Evolutionary conservation across 768 basidiomycete genomes (phyloP).

Genomic region (Russula brevipes): DNA sequence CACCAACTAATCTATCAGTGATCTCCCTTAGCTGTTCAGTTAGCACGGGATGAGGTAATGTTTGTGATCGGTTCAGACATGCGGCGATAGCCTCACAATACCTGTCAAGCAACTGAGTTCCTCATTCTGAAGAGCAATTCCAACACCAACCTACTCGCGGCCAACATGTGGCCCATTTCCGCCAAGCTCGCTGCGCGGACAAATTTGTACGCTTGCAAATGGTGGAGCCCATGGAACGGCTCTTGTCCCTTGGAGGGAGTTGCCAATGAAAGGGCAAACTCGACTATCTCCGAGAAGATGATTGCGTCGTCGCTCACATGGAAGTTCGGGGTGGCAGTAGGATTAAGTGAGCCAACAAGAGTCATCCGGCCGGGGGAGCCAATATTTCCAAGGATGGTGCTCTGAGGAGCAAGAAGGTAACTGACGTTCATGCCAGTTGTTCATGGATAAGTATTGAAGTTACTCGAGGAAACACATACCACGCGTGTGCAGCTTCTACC

Average conservation of each 20-base stretch:
- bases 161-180: slow-evolving; percentile 73
- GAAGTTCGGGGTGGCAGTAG: slow-evolving; percentile 45
- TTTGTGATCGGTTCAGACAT: slow-evolving; percentile 55
- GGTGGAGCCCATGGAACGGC: slow-evolving; percentile 70
- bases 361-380: slow-evolving; percentile 63
- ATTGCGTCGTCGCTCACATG: slow-evolving; percentile 67
- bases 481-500: slow-evolving; percentile 84
- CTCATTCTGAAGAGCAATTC: slow-evolving; percentile 11
- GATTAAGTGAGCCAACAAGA: slow-evolving; percentile 66
- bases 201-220: slow-evolving; percentile 84
- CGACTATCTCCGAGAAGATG: slow-evolving; percentile 83
- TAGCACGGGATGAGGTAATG: slow-evolving; percentile 61
- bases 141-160: slow-evolving; percentile 63
- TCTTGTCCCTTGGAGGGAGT: slow-evolving; percentile 80
- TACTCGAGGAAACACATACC: slow-evolving; percentile 49
- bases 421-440: slow-evolving; percentile 36
- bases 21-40: slow-evolving; percentile 73
- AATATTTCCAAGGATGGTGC: slow-evolving; percentile 66
- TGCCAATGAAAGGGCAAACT: slow-evolving; percentile 83
- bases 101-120: slow-evolving; percentile 39
- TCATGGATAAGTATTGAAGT: neutral
- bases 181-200: slow-evolving; percentile 69
- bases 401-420: slow-evolving; percentile 82
- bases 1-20: slow-evolving; percentile 68
- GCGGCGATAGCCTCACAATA: slow-evolving; percentile 89